Evolutionary conservation across 371 early-diverging fungal species (phyloP).

Genomic region (Conidiobolus incongruus): DNA sequence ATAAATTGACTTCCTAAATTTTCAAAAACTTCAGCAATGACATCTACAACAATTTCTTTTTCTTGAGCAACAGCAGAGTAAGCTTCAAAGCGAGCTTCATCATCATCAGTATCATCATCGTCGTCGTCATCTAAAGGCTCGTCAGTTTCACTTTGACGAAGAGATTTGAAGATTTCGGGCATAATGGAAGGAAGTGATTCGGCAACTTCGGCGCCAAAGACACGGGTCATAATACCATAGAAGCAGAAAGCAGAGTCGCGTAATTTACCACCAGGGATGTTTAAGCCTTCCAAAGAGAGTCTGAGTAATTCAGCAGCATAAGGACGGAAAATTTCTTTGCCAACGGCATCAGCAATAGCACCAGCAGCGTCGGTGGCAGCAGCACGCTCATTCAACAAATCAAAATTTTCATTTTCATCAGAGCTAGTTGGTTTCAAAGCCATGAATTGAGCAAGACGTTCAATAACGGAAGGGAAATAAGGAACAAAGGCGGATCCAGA

Average conservation of each 20-base stretch:
- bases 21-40: conserved; percentile 64
- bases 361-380: conserved; percentile 71
- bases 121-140: conserved; percentile 17
- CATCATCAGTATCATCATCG: conserved; percentile 16
- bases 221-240: conserved; percentile 58
- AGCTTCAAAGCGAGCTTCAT: conserved; percentile 19
- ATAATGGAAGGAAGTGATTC: conserved; percentile 49
- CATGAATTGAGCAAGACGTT: conserved; percentile 47
- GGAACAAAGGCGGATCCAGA: conserved; percentile 47
- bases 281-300: conserved; percentile 54
- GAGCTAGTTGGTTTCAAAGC: conserved; percentile 23
- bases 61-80: conserved; percentile 69
- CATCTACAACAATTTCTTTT: conserved; percentile 75
- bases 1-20: conserved; percentile 47
- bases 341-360: conserved; percentile 69
- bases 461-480: conserved; percentile 52
- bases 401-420: conserved; percentile 26
- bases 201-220: conserved; percentile 62
- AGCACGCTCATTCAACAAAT: conserved; percentile 31
- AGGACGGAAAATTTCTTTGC: conserved; percentile 58
- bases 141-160: conserved; percentile 42
- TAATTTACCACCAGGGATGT: conserved; percentile 39
- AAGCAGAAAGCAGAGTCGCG: conserved; percentile 70
- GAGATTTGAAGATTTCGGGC: conserved; percentile 47
- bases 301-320: conserved; percentile 44